phyloP scores from a whole-genome alignment of 805 yeast species.

The Ogataea philodendri region DNA sequence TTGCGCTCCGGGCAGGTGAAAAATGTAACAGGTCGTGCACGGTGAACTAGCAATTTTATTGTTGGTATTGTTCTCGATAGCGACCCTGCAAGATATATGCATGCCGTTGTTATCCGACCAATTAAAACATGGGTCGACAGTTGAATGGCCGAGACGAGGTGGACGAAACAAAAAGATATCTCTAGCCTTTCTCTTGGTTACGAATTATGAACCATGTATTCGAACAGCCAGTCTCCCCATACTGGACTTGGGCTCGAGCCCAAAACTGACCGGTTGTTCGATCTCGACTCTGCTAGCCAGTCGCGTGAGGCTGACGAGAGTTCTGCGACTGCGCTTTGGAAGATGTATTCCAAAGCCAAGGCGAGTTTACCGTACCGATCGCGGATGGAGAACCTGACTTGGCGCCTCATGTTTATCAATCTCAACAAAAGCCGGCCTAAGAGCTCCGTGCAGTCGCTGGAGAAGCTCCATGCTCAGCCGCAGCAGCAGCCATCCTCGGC shows the following conservation, averaged over 20 bases:
- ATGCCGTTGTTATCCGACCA: conserved; percentile 17
- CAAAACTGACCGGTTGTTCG: conserved; percentile 7
- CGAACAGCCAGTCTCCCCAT: conserved; percentile 15
- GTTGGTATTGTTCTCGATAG: conserved; percentile 2
- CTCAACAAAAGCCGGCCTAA: conserved; percentile 19
- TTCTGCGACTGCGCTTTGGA: conserved; percentile 64
- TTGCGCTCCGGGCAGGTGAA: conserved; percentile 5
- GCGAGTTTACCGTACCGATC: conserved; percentile 70
- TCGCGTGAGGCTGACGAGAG: conserved; percentile 32
- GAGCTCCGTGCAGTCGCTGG: neutral
- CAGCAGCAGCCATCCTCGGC: neutral
- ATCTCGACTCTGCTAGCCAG: conserved; percentile 8
- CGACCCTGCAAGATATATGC: conserved; percentile 9
- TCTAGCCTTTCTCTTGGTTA: conserved; percentile 1
- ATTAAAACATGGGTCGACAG: conserved; percentile 3
- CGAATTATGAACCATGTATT: conserved; percentile 11
- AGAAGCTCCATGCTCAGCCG: neutral
- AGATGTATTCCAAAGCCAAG: conserved; percentile 74
- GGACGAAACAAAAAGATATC: conserved; percentile 7
- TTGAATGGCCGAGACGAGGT: conserved; percentile 5
- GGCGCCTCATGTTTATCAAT: conserved; percentile 78
- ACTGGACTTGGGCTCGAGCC: conserved; percentile 10
- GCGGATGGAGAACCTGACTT: conserved; percentile 80
- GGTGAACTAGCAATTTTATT: neutral
- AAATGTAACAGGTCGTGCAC: conserved; percentile 1